A percentile compares a stretch with the other conserved stretches of the same genome.
These are phyloP conservation scores for Leccinum rimulosum DNA, from an alignment of 768 basidiomycete species.

Conservation along the genomic window DNA sequence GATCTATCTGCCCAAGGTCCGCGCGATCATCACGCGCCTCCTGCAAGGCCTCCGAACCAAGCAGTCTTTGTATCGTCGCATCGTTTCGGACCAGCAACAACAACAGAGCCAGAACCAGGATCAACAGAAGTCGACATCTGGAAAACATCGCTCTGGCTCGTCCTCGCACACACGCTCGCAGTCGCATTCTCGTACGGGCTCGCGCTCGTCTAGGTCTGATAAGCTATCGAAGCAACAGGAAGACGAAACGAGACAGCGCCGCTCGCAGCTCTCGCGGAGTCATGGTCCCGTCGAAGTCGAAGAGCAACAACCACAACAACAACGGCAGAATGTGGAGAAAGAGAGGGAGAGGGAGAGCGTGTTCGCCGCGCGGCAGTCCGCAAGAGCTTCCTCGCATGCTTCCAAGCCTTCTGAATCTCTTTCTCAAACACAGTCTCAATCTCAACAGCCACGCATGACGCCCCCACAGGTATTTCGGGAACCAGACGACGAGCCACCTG, in stretches of 20 bases:
- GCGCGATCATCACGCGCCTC: conserved; percentile 89
- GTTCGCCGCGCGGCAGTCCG: conserved; percentile 39
- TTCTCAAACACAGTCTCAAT: conserved; percentile 20
- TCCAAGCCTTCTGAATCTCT: conserved; percentile 35
- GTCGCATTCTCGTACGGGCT: conserved; percentile 57
- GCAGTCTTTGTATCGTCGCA: conserved; percentile 82
- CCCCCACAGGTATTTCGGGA: conserved; percentile 31
- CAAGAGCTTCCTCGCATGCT: conserved; percentile 38
- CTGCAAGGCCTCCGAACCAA: conserved; percentile 90
- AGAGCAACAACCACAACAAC: conserved; percentile 10
- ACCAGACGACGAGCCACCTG: conserved; percentile 31
- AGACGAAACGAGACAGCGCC: conserved; percentile 43
- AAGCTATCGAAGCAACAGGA: conserved; percentile 36
- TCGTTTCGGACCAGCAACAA: conserved; percentile 60
- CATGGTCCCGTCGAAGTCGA: conserved; percentile 33
- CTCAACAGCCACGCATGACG: conserved; percentile 20
- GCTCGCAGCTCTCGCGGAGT: conserved; percentile 47
- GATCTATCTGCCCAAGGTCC: conserved; percentile 85
- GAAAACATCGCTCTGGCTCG: conserved; percentile 42
- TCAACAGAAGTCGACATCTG: not conserved
- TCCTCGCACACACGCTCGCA: conserved; percentile 54
- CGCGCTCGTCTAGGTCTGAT: conserved; percentile 53
- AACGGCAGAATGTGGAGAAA: conserved; percentile 34
- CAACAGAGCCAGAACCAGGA: not conserved
- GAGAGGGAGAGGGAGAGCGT: conserved; percentile 34